A percentile compares a stretch with the other conserved stretches of the same genome.
These are phyloP conservation scores for Cetraspora pellucida DNA, from an alignment of 192 early-diverging fungal species.

Conservation along the genomic window DNA sequence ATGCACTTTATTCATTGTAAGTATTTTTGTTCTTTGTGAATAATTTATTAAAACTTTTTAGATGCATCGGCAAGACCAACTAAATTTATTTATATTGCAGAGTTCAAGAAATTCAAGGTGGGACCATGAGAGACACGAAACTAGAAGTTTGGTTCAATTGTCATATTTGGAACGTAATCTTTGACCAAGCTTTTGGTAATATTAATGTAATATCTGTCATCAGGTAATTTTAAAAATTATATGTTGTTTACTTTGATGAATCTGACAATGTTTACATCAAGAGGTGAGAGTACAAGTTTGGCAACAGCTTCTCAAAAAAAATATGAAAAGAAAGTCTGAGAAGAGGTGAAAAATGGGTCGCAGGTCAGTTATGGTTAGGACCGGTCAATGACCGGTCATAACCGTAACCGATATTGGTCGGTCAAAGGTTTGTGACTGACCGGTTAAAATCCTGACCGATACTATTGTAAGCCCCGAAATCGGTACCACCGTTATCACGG, in stretches of 20 bases:
- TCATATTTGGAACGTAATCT: constrained; percentile 28
- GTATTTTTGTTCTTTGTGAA: constrained; percentile 6
- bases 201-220: constrained; percentile 23
- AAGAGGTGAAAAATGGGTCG: constrained; percentile 14
- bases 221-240: constrained; percentile 26
- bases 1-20: constrained; percentile 34
- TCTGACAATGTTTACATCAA: constrained; percentile 11
- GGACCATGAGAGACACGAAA: constrained; percentile 2
- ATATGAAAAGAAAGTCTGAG: constrained; percentile 16
- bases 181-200: constrained; percentile 32
- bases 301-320: constrained; percentile 28
- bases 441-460: no score
- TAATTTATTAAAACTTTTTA: not conserved
- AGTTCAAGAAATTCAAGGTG: not conserved
- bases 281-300: constrained; percentile 30
- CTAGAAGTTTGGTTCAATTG: constrained; percentile 34
- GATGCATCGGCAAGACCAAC: constrained; percentile 1
- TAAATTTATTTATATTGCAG: constrained; percentile 15
- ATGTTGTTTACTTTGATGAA: not conserved
- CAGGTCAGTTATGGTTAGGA: no score
- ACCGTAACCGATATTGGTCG: no score
- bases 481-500: no score
- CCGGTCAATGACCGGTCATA: no score
- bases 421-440: no score
- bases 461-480: no score